These are phyloP conservation scores for Tylopilus sp. DNA, from an alignment of 1,284 basidiomycete genomes.

Conservation along the genomic window DNA sequence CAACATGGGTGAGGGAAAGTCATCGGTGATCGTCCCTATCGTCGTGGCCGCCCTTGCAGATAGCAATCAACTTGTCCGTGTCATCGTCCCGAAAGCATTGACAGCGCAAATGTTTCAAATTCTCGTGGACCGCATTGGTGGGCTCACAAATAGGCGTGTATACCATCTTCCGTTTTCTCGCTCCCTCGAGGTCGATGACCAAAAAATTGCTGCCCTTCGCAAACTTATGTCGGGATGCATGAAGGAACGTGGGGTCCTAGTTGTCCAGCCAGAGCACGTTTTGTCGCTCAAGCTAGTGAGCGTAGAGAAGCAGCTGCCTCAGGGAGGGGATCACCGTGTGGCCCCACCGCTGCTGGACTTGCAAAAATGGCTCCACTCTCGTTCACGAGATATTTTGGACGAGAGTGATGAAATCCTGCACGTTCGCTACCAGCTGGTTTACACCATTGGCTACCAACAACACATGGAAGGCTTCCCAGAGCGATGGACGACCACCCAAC, in stretches of 20 bases:
- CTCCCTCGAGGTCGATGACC: constrained; percentile 34
- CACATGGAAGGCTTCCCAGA: constrained; percentile 55
- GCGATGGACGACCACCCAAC: constrained; percentile 58
- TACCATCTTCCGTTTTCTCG: constrained; percentile 62
- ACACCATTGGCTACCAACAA: constrained; percentile 52
- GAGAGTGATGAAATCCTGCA: constrained; percentile 52
- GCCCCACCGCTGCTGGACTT: constrained; percentile 8
- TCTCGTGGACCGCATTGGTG: constrained; percentile 53
- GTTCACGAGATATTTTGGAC: constrained; percentile 49
- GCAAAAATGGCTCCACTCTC: constrained; percentile 41
- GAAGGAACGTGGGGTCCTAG: constrained; percentile 50
- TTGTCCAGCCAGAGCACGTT: constrained; percentile 64
- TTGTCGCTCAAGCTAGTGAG: constrained; percentile 49
- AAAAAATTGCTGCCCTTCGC: constrained; percentile 28
- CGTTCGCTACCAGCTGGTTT: constrained; percentile 53
- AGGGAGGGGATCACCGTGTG: not conserved
- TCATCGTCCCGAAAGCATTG: constrained; percentile 58
- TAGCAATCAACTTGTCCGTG: constrained; percentile 54
- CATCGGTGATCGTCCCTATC: constrained; percentile 64
- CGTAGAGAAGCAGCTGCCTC: constrained; percentile 21
- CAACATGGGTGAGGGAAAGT: constrained; percentile 53
- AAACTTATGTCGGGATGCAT: constrained; percentile 48
- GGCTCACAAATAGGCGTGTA: constrained; percentile 56
- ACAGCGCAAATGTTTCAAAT: constrained; percentile 58
- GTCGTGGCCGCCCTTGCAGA: constrained; percentile 53